Evolutionary conservation across 129 eudicot species (phyloP), one percentile per base, ranked within the genome.

Genomic region (Kitagawia praeruptora): DNA sequence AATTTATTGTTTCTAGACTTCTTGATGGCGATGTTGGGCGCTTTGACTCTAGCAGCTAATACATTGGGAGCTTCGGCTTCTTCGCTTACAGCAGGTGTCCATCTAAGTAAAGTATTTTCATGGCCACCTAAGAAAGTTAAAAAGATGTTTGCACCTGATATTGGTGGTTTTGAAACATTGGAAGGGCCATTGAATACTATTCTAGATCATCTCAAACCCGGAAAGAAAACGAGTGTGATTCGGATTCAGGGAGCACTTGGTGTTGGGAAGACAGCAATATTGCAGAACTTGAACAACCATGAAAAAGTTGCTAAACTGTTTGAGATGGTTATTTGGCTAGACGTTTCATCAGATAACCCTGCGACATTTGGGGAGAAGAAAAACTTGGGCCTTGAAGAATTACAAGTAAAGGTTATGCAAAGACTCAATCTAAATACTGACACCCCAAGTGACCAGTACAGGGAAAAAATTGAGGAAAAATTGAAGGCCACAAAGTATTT

Each of bases 201-300:
- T 75, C 53, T 80, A 56, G 25, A 34, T 53, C 54, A 42, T 77
- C 67, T 83, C 2, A 61, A 61, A 67, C 6, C 9, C 16, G 77
- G 54, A 4, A 4, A 75, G n/a, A 51, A 75, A 42, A 74, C 80
- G 4, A 80, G 7, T 75, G 76, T 80, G 37, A 75, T 83, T 67
- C 58, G 77, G 51, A 74, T 83, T 69, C 74, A 41, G 40, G 86
- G 86, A 49, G 51, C 40, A n/a, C 31, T 75, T 56, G 86, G 86
- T 7, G 58, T 49, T 25, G 86, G 86, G 42, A 83, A 83, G 76
- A 83, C 86, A 37, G 69, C 83, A 21, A 70, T 83, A 9, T 80
- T 83, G 86, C 78, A 83, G 80, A 83, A 79, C 46, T 70, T 83
- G 74, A 83, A 83, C 76, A 76, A 83, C 67, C 82, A 82, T 45